These are phyloP conservation scores for Huiozyma naganishii DNA, from an alignment of 805 yeast species.

Conservation along the genomic window DNA sequence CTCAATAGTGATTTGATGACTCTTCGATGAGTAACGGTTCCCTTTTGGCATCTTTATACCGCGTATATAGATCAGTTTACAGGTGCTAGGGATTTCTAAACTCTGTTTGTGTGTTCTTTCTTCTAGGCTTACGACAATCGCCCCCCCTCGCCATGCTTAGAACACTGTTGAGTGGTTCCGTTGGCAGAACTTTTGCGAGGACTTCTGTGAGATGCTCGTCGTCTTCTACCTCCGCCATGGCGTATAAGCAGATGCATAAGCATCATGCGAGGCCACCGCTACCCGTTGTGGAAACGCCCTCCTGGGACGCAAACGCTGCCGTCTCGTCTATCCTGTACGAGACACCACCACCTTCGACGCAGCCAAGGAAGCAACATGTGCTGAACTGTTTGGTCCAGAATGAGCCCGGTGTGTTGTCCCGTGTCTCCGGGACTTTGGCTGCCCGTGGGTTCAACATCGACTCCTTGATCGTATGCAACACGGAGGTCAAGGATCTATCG, in stretches of 20 bases:
- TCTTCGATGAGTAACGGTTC: too few relatives aligned
- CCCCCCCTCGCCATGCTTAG: constrained; percentile 10
- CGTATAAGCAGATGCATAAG: constrained; percentile 85
- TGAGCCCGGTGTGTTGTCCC: constrained; percentile 94
- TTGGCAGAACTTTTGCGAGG: not conserved
- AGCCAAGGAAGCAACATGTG: constrained; percentile 75
- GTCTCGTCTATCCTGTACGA: constrained; percentile 92
- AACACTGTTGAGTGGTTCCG: constrained; percentile 8
- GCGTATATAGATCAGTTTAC: too few relatives aligned
- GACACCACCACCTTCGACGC: constrained; percentile 48
- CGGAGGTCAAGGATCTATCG: constrained; percentile 89
- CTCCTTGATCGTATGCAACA: constrained; percentile 90
- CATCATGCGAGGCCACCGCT: constrained; percentile 79
- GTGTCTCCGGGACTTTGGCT: constrained; percentile 90
- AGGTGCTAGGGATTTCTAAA: too few relatives aligned
- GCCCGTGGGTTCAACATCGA: constrained; percentile 98
- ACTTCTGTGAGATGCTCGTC: constrained; percentile 35
- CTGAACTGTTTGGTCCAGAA: constrained; percentile 95
- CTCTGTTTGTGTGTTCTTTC: too few relatives aligned
- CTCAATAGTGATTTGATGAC: too few relatives aligned
- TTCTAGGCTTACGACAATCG: too few relatives aligned
- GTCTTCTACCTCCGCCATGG: constrained; percentile 85
- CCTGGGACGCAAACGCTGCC: constrained; percentile 94
- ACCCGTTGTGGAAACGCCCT: constrained; percentile 87
- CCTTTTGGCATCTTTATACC: too few relatives aligned